A percentile compares a stretch with the other conserved stretches of the same genome.
phyloP scores from a whole-genome alignment of 495 filamentous ascomycete species.

The Tirmania nivea region DNA sequence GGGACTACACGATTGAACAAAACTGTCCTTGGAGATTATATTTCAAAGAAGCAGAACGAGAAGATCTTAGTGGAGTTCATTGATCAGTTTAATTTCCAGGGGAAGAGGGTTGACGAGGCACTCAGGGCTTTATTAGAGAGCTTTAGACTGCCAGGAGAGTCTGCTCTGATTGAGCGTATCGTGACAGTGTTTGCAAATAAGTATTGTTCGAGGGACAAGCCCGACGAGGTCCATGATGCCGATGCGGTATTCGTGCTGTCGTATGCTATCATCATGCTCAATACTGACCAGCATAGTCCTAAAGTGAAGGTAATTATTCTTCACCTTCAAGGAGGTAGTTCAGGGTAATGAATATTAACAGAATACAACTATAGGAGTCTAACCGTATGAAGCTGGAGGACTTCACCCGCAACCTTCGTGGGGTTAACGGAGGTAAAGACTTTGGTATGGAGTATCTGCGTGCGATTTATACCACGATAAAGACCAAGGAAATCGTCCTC shows the following conservation, averaged over 20 bases:
- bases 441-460: constrained; percentile 73
- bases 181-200: constrained; percentile 67
- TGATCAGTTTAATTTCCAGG: constrained; percentile 62
- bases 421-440: constrained; percentile 66
- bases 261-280: constrained; percentile 90
- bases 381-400: constrained; percentile 62
- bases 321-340: background rate
- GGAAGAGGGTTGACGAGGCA: constrained; percentile 73
- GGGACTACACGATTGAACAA: constrained; percentile 77
- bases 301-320: constrained; percentile 41
- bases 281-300: constrained; percentile 86
- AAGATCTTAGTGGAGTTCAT: constrained; percentile 63
- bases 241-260: constrained; percentile 81
- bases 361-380: constrained; percentile 18
- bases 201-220: constrained; percentile 51
- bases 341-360: background rate
- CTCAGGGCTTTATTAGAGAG: constrained; percentile 65
- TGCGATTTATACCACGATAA: constrained; percentile 77
- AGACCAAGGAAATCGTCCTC: constrained; percentile 79
- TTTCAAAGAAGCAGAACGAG: constrained; percentile 77
- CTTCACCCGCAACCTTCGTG: constrained; percentile 72
- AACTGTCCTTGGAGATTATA: constrained; percentile 69
- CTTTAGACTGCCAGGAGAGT: constrained; percentile 91
- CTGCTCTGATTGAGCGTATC: constrained; percentile 79
- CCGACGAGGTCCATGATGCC: constrained; percentile 59